Percentiles rank a stretch among this genome's conserved stretches.
These are phyloP conservation scores for Clonostachys solani DNA, from an alignment of 2,329 filamentous ascomycete genomes.

Conservation along the genomic window DNA sequence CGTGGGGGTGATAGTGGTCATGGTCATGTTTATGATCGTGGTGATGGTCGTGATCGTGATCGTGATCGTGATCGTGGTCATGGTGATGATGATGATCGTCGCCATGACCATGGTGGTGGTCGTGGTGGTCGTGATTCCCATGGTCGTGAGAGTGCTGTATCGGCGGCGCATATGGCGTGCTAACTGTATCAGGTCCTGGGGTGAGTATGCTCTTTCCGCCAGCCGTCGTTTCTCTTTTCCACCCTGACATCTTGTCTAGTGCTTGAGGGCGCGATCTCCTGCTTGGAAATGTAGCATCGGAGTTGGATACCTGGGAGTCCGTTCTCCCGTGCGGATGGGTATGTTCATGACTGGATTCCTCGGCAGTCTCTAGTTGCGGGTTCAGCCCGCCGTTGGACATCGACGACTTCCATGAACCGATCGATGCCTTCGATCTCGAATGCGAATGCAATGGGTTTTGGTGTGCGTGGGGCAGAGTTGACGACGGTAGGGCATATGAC, in stretches of 20 bases:
- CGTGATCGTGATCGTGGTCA: constrained; percentile 9
- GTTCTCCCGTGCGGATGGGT: constrained; percentile 17
- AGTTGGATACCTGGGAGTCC: constrained; percentile 13
- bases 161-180: constrained; percentile 18
- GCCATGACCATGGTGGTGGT: constrained; percentile 19
- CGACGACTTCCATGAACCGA: constrained; percentile 30
- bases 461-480: constrained; percentile 42
- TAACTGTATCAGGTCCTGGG: constrained; percentile 18
- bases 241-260: constrained; percentile 28
- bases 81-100: constrained; percentile 12
- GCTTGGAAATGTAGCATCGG: constrained; percentile 4
- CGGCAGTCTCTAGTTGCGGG: constrained; percentile 21
- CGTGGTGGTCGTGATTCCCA: constrained; percentile 11
- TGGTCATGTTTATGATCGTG: constrained; percentile 20
- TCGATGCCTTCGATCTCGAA: constrained; percentile 28
- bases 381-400: constrained; percentile 24
- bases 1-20: constrained; percentile 13
- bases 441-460: constrained; percentile 34
- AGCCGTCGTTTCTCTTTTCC: constrained; percentile 32
- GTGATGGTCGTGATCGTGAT: constrained; percentile 12
- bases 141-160: constrained; percentile 8
- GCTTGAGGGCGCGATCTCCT: constrained; percentile 16
- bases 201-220: constrained; percentile 34
- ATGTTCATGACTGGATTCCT: constrained; percentile 12
- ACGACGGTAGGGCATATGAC: constrained; percentile 49